A percentile compares a stretch with the other conserved stretches of the same genome.
Evolutionary conservation across 1,284 basidiomycete species (phyloP).

Genomic region (Apiotrichum akiyoshidainum): DNA sequence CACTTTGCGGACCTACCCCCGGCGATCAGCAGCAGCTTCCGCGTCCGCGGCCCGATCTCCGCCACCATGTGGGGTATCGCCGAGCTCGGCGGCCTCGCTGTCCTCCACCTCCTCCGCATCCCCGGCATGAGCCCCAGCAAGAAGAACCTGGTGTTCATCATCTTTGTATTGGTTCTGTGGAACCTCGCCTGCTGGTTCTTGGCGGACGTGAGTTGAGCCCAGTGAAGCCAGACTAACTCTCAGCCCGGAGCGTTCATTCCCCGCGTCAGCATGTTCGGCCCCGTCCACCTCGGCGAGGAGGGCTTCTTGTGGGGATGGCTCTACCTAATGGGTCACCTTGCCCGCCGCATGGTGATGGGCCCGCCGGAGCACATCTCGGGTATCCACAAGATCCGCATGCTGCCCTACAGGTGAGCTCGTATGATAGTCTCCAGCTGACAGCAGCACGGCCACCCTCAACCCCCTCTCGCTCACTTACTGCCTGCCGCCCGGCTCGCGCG

Average conservation of each 20-base stretch:
- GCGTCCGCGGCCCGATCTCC: constrained; percentile 30
- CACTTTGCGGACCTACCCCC: constrained; percentile 32
- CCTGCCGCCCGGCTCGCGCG: constrained; percentile 35
- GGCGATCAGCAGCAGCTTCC: constrained; percentile 26
- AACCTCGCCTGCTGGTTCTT: constrained; percentile 41
- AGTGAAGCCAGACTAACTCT: not conserved
- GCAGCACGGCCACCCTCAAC: constrained; percentile 46
- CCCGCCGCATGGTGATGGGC: constrained; percentile 11
- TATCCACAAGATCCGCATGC: constrained; percentile 41
- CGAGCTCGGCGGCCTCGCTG: constrained; percentile 27
- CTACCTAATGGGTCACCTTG: constrained; percentile 7
- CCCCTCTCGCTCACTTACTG: constrained; percentile 49
- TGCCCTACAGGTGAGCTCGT: constrained; percentile 27
- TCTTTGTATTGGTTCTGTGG: constrained; percentile 17
- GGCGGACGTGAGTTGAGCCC: constrained; percentile 29
- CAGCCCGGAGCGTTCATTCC: constrained; percentile 32
- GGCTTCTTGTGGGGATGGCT: constrained; percentile 21
- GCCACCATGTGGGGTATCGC: constrained; percentile 31
- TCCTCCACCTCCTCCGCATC: constrained; percentile 35
- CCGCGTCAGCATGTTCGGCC: constrained; percentile 33
- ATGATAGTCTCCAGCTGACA: constrained; percentile 15
- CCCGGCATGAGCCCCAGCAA: constrained; percentile 36
- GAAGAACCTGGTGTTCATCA: constrained; percentile 23
- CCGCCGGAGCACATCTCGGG: constrained; percentile 42
- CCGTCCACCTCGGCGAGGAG: constrained; percentile 21